phyloP scores from a whole-genome alignment of 1,139 yeast genomes.

The Diutina rugosa region DNA sequence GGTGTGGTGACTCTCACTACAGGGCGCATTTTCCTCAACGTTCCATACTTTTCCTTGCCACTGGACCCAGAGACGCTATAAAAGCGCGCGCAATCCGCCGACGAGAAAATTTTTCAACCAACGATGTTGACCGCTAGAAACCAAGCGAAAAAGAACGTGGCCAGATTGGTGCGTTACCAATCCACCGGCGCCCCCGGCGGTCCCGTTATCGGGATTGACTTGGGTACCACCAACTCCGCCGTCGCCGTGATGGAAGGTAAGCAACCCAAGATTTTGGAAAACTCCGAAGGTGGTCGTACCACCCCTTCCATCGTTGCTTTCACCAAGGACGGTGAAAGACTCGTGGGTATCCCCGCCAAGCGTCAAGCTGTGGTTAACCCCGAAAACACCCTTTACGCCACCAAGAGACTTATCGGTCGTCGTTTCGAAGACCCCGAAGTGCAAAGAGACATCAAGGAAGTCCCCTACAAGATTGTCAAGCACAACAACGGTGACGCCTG shows the following conservation, averaged over 20 bases:
- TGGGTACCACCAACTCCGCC: slow-evolving; percentile 99
- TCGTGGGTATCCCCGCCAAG: slow-evolving; percentile 98
- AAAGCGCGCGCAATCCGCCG: neutral
- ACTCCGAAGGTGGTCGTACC: slow-evolving; percentile 98
- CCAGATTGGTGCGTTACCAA: slow-evolving; percentile 26
- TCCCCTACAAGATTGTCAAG: slow-evolving; percentile 94
- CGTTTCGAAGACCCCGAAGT: slow-evolving; percentile 94
- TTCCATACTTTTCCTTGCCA: neutral
- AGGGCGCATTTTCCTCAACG: neutral
- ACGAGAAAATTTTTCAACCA: neutral
- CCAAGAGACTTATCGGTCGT: slow-evolving; percentile 97
- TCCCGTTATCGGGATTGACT: slow-evolving; percentile 93
- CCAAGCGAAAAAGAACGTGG: slow-evolving; percentile 25
- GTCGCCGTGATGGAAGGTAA: slow-evolving; percentile 98
- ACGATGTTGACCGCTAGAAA: slow-evolving; percentile 33
- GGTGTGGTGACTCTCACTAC: no score
- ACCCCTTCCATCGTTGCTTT: slow-evolving; percentile 98
- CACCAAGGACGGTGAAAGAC: slow-evolving; percentile 84
- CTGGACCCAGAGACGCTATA: neutral
- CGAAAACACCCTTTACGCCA: slow-evolving; percentile 93
- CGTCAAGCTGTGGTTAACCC: slow-evolving; percentile 99
- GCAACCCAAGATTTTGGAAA: slow-evolving; percentile 91
- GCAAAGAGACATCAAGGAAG: slow-evolving; percentile 92
- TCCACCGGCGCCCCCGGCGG: slow-evolving; percentile 44
- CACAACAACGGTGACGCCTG: slow-evolving; percentile 98